Base-by-base conservation (phyloP, 768 basidiomycete genomes). In the Leucosporidium yakuticum region DNA sequence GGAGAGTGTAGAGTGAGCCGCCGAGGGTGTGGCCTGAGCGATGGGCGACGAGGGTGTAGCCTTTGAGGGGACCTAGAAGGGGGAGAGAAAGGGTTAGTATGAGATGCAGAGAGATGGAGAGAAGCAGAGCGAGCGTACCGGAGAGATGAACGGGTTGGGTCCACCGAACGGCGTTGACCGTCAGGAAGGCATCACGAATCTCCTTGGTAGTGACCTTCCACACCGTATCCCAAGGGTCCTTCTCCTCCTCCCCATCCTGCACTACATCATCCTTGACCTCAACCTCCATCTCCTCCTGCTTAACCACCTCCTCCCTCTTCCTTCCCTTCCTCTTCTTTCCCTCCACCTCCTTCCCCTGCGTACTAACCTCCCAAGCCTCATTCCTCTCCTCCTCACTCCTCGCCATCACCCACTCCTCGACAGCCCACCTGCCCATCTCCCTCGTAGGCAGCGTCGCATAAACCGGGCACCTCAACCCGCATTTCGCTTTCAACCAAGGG, bases 1-100 rank as follows among this genome's bases (percentile, higher is more conserved):
- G 87, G 69, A 99, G 89, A 77, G 97, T 97, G 93, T 93, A 98
- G 70, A 99, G 89, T 8, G 94, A 91, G 54, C 95, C 96, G 68
- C 96, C 96, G 21, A 99, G 84, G 0, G 91, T 91, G 78, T 97
- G 94, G 0, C 95, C 96, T 19, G 92, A 89, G 74, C 90, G 88
- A 79, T 93, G 96, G 1, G 96, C 92, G 23, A 93, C 94, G 70
- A 99, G 90, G 2, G 92, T 94, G 75, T 60, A 56, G 63, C 55
- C 60, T 39, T 29, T 65, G 7, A 62, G 47, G 17, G 68, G 47
- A 53, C 64, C 63, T 63, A 50, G n/a, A n/a, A n/a, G n/a, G 54
- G 23, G 17, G 39, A 12, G 5, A 49, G 50, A 7, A 27, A 4
- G 32, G 31, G 3, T 25, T 23, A 25, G 57, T 44, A 6, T 44